Evolutionary conservation across 495 filamentous ascomycete species (phyloP).

Genomic region (Aspergillus kassunensis): DNA sequence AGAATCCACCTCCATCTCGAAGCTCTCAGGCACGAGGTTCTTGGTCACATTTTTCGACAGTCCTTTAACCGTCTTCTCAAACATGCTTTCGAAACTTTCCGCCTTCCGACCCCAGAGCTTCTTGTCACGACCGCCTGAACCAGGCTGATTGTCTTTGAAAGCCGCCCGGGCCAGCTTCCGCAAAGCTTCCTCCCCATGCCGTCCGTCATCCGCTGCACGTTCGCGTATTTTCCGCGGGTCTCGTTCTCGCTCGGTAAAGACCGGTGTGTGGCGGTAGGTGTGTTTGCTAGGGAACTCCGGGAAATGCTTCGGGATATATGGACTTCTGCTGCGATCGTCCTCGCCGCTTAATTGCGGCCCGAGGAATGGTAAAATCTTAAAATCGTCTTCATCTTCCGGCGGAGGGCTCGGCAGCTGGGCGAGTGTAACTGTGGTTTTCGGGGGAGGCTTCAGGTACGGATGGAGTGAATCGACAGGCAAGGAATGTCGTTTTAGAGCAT

Average conservation of each 20-base stretch:
- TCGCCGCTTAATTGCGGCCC: slow-evolving; percentile 51
- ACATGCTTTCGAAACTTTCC: slow-evolving; percentile 48
- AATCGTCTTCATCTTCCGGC: slow-evolving; percentile 41
- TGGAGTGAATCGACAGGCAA: slow-evolving; percentile 38
- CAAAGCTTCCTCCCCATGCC: slow-evolving; percentile 69
- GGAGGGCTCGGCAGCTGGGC: slow-evolving; percentile 44
- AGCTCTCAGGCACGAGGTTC: not conserved
- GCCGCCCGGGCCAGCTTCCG: slow-evolving; percentile 58
- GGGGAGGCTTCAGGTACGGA: slow-evolving; percentile 34
- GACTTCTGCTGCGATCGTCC: slow-evolving; percentile 41
- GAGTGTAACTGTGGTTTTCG: slow-evolving; percentile 27
- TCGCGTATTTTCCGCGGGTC: slow-evolving; percentile 72
- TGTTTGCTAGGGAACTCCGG: slow-evolving; percentile 69
- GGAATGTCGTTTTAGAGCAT: slow-evolving; percentile 46
- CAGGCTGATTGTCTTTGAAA: slow-evolving; percentile 39
- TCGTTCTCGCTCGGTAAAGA: slow-evolving; percentile 60
- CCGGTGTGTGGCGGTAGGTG: slow-evolving; percentile 65
- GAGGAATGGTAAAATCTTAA: slow-evolving; percentile 42
- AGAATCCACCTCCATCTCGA: slow-evolving; percentile 34
- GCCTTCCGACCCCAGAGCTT: slow-evolving; percentile 40
- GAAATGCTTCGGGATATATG: slow-evolving; percentile 63
- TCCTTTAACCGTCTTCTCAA: slow-evolving; percentile 43
- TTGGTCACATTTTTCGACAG: slow-evolving; percentile 35
- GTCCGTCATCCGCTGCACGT: slow-evolving; percentile 66
- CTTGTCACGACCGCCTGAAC: slow-evolving; percentile 36